These are phyloP conservation scores for Vitis rupestris DNA, from an alignment of 164 flowering plant genomes.

Conservation along the genomic window DNA sequence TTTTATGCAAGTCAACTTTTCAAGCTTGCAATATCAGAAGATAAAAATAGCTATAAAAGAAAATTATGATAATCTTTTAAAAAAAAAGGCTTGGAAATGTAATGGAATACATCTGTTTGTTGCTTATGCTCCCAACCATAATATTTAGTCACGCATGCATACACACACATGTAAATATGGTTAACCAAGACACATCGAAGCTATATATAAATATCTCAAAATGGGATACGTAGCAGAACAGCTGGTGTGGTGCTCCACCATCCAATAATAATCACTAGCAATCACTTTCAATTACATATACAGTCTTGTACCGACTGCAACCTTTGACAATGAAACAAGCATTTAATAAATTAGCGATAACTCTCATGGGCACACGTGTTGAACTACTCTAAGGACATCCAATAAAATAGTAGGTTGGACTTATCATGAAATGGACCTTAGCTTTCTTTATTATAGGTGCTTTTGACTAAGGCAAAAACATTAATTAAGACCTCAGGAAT, in stretches of 20 bases:
- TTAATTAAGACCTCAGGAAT: background rate
- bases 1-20: too few relatives aligned
- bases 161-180: background rate
- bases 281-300: slow-evolving; percentile 6
- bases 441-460: background rate
- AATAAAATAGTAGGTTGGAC: background rate
- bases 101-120: background rate
- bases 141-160: background rate
- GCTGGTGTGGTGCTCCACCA: slow-evolving; percentile 18
- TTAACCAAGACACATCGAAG: background rate
- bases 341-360: background rate
- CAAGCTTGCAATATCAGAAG: too few relatives aligned
- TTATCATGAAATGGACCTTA: background rate
- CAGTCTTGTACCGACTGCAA: background rate
- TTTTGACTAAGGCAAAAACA: background rate
- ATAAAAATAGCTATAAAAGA: background rate
- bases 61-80: background rate
- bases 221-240: slow-evolving; percentile 3
- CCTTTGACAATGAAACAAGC: background rate
- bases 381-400: slow-evolving; percentile 10
- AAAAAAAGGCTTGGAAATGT: background rate
- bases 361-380: slow-evolving; percentile 1
- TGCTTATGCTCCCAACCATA: slow-evolving; percentile 3
- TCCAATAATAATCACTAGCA: slow-evolving; percentile 6
- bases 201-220: slow-evolving; percentile 2